Percentiles rank a stretch among this genome's conserved stretches.
Conservation (phyloP, 2,329 filamentous ascomycete genomes). For the Epichloe elymi region DNA sequence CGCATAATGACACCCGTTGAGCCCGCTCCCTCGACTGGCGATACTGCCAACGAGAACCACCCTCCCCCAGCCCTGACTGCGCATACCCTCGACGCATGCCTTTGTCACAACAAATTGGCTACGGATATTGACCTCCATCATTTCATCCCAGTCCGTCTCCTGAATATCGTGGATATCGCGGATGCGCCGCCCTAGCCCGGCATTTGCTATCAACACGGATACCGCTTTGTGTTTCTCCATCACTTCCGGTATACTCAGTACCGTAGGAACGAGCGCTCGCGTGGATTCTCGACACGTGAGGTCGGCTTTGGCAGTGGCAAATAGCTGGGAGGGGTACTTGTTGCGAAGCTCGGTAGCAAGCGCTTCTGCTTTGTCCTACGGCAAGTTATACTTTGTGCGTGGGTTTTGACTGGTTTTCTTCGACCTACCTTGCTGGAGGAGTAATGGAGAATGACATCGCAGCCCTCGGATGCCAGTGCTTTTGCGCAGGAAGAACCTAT, state of each 20-base stretch:
- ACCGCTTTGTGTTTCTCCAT: constrained; percentile 1
- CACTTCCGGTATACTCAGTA: not conserved
- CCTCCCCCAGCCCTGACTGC: constrained; percentile 4
- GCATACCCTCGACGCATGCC: constrained; percentile 6
- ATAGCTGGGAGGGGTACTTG: constrained; percentile 3
- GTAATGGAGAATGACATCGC: constrained; percentile 5
- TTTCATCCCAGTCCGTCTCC: constrained; percentile 5
- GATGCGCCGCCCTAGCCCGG: constrained; percentile 5
- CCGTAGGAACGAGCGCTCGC: not conserved
- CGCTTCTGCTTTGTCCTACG: constrained; percentile 3
- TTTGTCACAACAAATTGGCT: constrained; percentile 7
- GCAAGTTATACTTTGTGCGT: not conserved
- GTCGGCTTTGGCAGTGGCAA: constrained; percentile 3
- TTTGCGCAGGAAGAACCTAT: constrained; percentile 5
- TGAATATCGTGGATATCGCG: constrained; percentile 4
- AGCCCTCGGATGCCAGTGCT: constrained; percentile 5
- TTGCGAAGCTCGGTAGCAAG: not conserved
- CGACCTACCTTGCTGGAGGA: constrained; percentile 3
- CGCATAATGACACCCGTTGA: constrained; percentile 7
- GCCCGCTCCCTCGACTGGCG: constrained; percentile 4
- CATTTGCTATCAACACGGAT: constrained; percentile 5
- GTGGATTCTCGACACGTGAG: constrained; percentile 4
- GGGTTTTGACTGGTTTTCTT: not conserved
- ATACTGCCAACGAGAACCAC: constrained; percentile 6
- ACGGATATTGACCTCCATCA: constrained; percentile 5